Base-by-base conservation (phyloP, 2,329 filamentous ascomycete species). In the Talaromyces amestolkiae region DNA sequence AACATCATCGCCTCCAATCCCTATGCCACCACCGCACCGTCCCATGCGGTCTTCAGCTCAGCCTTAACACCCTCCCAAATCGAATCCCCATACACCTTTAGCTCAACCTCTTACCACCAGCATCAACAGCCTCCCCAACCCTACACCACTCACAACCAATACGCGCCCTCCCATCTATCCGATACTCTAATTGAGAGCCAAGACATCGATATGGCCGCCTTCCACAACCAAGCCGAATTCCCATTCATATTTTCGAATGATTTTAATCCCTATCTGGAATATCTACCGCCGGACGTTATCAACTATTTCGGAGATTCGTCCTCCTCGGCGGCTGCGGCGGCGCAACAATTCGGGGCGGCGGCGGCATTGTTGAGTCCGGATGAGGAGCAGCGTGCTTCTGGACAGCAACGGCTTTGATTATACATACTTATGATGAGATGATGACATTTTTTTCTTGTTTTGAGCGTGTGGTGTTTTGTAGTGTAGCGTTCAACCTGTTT, bases 181-280 rank as follows among this genome's bases (percentile, higher is more conserved):
- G 68, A 73, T 56, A 89, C 93, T 78, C 88, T 90, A 67, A 91
- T 93, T 69, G 87, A 92, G 73, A 89, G 87, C 66, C 90, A 91
- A 68, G 90, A 93, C 69, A 87, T 94, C 39, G 90, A 93, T 68
- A 89, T 93, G 82, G 86, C 85, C 27, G 80, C 86, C 4, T 78
- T 93, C 19, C 77, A 80, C 8, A 73, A 78, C 60, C 76, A 77
- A 41, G 72, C 75, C 45, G 71, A 75, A 1, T 75, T 78, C 53
- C 78, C 78, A 2, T 79, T 81, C 35, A 65, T 72, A 10, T 76
- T 79, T 33, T 76, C 74, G 33, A 88, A 87, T 1, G 85, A 87
- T 17, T 89, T 91, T 51, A 85, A 91, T 77, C 87, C 88, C 0
- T 93, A 90, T 89, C 80, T 93, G 11, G 90, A 92, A 70, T 91